Conservation (phyloP, 2,329 filamentous ascomycete species). For the Acarospora socialis region DNA sequence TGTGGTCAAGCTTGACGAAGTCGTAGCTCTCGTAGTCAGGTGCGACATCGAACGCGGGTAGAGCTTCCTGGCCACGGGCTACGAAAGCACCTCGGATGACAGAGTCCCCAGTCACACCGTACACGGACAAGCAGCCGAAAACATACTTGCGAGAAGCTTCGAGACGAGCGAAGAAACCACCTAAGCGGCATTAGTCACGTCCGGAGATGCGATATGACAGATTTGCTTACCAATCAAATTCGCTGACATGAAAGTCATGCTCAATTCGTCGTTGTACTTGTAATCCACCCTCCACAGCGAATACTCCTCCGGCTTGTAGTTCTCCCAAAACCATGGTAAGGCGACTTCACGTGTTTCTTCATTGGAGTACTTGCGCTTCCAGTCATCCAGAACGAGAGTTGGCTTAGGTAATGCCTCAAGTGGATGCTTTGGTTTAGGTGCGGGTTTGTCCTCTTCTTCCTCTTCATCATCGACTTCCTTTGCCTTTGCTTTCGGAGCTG, state of each 20-base stretch:
- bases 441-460: slow-evolving; percentile 48
- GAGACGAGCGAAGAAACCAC: slow-evolving; percentile 93
- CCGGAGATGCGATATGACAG: background rate
- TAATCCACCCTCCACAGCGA: slow-evolving; percentile 89
- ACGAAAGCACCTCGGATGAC: slow-evolving; percentile 88
- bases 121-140: slow-evolving; percentile 83
- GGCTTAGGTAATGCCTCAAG: slow-evolving; percentile 70
- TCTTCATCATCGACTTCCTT: slow-evolving; percentile 38
- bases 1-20: slow-evolving; percentile 91
- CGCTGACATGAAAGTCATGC: slow-evolving; percentile 94
- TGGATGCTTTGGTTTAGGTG: slow-evolving; percentile 91
- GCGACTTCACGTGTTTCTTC: slow-evolving; percentile 67
- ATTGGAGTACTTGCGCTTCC: slow-evolving; percentile 99
- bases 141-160: slow-evolving; percentile 97
- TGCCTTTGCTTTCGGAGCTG: slow-evolving; percentile 36
- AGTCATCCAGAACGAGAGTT: slow-evolving; percentile 79
- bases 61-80: slow-evolving; percentile 76
- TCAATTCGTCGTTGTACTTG: slow-evolving; percentile 99
- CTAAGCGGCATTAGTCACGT: slow-evolving; percentile 18
- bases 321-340: slow-evolving; percentile 97
- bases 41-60: slow-evolving; percentile 86
- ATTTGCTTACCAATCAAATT: slow-evolving; percentile 65
- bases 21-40: slow-evolving; percentile 94
- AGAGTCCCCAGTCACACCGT: slow-evolving; percentile 75
- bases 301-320: slow-evolving; percentile 87